These are phyloP conservation scores for Colletotrichum cordylinicola DNA, from an alignment of 2,329 filamentous ascomycete species.

Conservation along the genomic window DNA sequence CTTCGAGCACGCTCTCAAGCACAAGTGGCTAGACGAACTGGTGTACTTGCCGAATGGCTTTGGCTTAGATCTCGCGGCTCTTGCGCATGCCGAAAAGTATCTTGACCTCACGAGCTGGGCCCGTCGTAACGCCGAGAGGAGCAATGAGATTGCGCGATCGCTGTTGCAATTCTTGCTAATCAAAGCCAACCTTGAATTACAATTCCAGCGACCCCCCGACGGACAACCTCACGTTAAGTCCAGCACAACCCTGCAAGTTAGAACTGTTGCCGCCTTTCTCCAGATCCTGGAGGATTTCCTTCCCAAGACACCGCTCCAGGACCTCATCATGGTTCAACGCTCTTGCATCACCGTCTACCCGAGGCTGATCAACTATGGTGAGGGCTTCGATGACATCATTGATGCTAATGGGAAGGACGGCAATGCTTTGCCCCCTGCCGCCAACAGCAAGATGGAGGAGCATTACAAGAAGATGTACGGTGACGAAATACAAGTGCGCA, in stretches of 20 bases:
- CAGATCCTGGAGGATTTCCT: conserved; percentile 78
- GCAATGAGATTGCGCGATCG: conserved; percentile 71
- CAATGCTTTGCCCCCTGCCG: conserved; percentile 79
- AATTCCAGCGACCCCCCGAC: conserved; percentile 74
- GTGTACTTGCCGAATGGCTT: conserved; percentile 82
- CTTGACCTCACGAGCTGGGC: conserved; percentile 86
- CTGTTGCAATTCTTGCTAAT: conserved; percentile 83
- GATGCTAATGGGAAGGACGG: conserved; percentile 81
- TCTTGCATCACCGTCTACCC: conserved; percentile 93
- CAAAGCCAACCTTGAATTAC: conserved; percentile 82
- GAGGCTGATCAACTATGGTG: conserved; percentile 93
- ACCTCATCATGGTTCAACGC: conserved; percentile 82
- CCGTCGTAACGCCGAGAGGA: conserved; percentile 70
- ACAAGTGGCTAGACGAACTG: conserved; percentile 84
- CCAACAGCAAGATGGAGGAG: conserved; percentile 93
- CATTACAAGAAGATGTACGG: conserved; percentile 99
- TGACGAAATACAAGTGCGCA: conserved; percentile 83
- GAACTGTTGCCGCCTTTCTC: conserved; percentile 82
- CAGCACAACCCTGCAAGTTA: conserved; percentile 80
- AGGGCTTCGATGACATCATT: conserved; percentile 90
- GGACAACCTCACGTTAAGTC: conserved; percentile 59
- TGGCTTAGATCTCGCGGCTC: conserved; percentile 84
- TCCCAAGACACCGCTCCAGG: conserved; percentile 63
- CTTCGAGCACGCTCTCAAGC: conserved; percentile 73
- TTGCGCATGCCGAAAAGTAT: conserved; percentile 81